These are phyloP conservation scores for Mucor plumbeus DNA, from an alignment of 371 early-diverging fungal genomes.

Conservation along the genomic window DNA sequence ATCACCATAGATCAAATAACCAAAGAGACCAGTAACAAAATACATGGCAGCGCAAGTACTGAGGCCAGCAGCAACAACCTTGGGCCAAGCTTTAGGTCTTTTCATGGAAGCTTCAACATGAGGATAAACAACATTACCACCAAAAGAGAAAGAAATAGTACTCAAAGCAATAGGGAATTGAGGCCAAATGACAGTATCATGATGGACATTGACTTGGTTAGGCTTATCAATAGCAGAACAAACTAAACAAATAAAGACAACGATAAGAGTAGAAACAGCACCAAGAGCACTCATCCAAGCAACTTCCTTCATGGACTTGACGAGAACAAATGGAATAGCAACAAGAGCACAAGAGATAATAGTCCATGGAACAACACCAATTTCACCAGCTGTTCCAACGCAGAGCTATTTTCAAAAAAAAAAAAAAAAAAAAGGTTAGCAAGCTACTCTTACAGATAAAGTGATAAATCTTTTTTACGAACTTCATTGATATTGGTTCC, in stretches of 20 bases:
- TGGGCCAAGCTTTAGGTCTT: conserved; percentile 75
- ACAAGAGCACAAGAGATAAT: conserved; percentile 62
- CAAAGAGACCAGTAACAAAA: conserved; percentile 72
- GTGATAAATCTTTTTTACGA: too few relatives aligned
- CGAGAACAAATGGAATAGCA: conserved; percentile 59
- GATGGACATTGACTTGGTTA: too few relatives aligned
- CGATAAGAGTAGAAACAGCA: conserved; percentile 54
- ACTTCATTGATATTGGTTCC: conserved; percentile 56
- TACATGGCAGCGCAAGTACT: conserved; percentile 77
- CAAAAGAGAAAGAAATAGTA: conserved; percentile 79
- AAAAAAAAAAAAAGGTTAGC: too few relatives aligned
- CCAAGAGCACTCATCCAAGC: conserved; percentile 68
- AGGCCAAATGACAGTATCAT: conserved; percentile 53
- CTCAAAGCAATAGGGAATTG: conserved; percentile 64
- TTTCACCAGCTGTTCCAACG: conserved; percentile 43
- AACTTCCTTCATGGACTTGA: conserved; percentile 66
- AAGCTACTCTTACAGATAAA: too few relatives aligned
- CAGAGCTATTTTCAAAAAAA: too few relatives aligned
- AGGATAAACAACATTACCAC: conserved; percentile 83
- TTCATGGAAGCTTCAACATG: conserved; percentile 89
- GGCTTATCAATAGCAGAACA: conserved; percentile 39
- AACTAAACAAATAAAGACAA: conserved; percentile 53
- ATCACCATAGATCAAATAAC: conserved; percentile 86
- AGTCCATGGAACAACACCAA: conserved; percentile 60
- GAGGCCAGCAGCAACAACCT: conserved; percentile 71